phyloP scores from a whole-genome alignment of 129 eudicot genomes.

The Centella asiatica region DNA sequence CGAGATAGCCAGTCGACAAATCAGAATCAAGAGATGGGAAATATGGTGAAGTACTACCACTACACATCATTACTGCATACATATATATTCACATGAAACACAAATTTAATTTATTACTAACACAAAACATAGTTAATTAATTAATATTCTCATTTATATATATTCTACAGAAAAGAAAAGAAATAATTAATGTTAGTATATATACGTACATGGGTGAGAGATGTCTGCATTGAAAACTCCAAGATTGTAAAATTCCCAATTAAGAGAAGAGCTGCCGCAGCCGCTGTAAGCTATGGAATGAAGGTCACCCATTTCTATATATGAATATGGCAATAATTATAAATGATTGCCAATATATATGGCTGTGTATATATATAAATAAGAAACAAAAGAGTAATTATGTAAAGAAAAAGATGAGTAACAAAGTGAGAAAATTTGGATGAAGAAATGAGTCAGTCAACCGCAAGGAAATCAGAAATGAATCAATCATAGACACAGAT shows the following conservation, averaged over 20 bases:
- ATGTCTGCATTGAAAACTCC: constrained; percentile 59
- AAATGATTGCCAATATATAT: not conserved
- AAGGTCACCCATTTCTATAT: constrained; percentile 47
- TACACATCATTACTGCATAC: constrained; percentile 26
- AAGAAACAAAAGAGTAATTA: constrained; percentile 14
- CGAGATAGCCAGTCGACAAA: constrained; percentile 68
- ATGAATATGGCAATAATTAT: not conserved
- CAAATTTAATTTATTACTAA: not conserved
- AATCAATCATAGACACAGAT: not conserved
- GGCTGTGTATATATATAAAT: constrained; percentile 8
- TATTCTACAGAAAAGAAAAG: not conserved
- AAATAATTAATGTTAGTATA: constrained; percentile 1
- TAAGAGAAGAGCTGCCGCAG: constrained; percentile 43
- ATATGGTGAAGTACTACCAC: constrained; percentile 25
- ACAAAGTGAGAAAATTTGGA: constrained; percentile 26
- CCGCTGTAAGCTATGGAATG: constrained; percentile 48
- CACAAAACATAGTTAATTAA: not conserved
- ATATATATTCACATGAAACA: constrained; percentile 3
- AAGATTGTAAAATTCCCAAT: constrained; percentile 55
- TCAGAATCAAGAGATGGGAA: constrained; percentile 30
- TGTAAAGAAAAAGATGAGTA: constrained; percentile 22
- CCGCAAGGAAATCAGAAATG: constrained; percentile 19
- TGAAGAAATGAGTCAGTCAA: constrained; percentile 47
- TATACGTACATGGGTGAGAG: constrained; percentile 36
- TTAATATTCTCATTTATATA: not conserved